Percentiles rank a stretch among this genome's conserved stretches.
These are phyloP conservation scores for Paramecium tetraurelia DNA, from an alignment of 73 alveolate species.

Conservation along the genomic window DNA sequence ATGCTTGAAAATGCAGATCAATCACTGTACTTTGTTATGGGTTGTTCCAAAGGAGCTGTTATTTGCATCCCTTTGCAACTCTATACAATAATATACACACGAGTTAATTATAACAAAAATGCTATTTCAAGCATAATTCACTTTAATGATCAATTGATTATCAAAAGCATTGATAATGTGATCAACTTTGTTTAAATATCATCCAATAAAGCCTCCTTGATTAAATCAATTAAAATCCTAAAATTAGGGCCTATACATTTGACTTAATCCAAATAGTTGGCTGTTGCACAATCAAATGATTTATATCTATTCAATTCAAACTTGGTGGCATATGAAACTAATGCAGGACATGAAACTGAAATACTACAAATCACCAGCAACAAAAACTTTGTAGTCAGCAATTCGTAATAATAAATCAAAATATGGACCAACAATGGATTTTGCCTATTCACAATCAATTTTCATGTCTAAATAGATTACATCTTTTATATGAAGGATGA, in stretches of 20 bases:
- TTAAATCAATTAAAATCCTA: not conserved
- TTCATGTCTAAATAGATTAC: not conserved
- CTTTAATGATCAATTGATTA: not conserved
- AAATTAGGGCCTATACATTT: not conserved
- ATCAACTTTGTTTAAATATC: not conserved
- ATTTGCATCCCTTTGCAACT: not conserved
- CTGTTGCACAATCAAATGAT: not conserved
- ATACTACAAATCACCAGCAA: not conserved
- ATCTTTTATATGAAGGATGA: not conserved
- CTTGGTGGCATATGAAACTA: not conserved
- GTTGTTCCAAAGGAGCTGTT: conserved; percentile 7
- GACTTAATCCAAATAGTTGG: not conserved
- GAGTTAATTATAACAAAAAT: not conserved
- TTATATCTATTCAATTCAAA: not conserved
- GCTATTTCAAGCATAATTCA: not conserved
- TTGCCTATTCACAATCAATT: not conserved
- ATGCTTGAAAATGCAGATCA: not conserved
- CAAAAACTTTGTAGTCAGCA: not conserved
- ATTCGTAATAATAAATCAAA: not conserved
- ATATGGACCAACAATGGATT: not conserved
- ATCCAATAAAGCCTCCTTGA: not conserved
- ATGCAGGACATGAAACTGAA: not conserved
- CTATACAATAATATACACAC: not conserved
- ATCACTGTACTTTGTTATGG: not conserved
- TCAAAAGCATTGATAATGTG: not conserved